Base-by-base conservation (phyloP, 257 asterid species). In the Fraxinus excelsior region DNA sequence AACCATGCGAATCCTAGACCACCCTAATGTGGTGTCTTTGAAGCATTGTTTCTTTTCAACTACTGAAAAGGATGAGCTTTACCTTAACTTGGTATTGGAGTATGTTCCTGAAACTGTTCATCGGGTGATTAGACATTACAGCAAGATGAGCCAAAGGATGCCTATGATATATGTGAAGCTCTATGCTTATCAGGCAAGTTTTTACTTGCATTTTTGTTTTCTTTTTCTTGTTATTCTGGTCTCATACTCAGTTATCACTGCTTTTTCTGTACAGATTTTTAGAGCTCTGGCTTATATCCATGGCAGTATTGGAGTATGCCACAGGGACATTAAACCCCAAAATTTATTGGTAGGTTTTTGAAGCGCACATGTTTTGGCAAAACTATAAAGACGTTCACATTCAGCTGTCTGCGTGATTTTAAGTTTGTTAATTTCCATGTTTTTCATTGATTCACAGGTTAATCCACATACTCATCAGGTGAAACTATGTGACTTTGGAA, bases 391-490 rank as follows among this genome's bases (percentile, higher is more conserved):
- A 25, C 49, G 12, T 35, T 31, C 37, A 44, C 40, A 80, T 64
- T 79, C 14, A 65, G 16, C 70, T 78, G 12, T 46, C 46, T 37
- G 66, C 38, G 25, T 60, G 29, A 51, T 16, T 51, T 49, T 4
- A 16, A 14, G 60, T 13, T 49, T 16, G 2, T 4, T 51, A 51
- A 51, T 18, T 51, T 51, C n/a, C 8, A 51, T 1, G 49, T 42
- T 42, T 65, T 79, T 19, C 70, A 28, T 71, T 34, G 56, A 38
- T 74, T 19, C 23, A 56, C 85, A 94, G 98, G 98, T 90, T 81
- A 92, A 94, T 84, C 96, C 98, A 70, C 92, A 85, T 67, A 92
- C 91, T 76, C 98, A 94, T 82, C 98, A 94, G 83, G 97, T 94
- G 75, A 94, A 94, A 81, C 81, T 94, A 64, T 94, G 98, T 32